Evolutionary conservation across 2,329 filamentous ascomycete genomes (phyloP).

Genomic region (Phialemonium atrogriseum): DNA sequence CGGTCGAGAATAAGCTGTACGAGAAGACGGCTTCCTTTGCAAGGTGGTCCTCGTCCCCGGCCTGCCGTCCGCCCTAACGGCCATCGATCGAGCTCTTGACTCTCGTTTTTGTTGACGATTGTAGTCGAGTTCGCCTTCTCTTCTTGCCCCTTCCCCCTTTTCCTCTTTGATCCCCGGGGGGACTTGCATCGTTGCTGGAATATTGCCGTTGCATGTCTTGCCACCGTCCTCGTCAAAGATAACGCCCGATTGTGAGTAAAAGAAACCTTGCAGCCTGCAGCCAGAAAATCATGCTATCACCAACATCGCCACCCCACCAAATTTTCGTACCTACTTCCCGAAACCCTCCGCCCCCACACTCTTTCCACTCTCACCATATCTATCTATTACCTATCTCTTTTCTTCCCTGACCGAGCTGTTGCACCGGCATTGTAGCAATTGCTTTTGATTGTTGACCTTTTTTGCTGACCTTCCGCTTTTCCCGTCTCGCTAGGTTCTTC

Average conservation of each 20-base stretch:
- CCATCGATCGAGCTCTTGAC: too few species aligned
- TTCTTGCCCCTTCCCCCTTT: too few species aligned
- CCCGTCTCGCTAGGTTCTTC: not conserved
- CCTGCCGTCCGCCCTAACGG: too few species aligned
- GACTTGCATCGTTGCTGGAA: conserved; percentile 30
- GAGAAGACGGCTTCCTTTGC: too few species aligned
- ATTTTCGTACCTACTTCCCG: not conserved
- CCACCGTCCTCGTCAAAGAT: conserved; percentile 5
- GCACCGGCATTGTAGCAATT: not conserved
- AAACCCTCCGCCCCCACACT: not conserved
- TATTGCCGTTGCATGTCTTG: conserved; percentile 27
- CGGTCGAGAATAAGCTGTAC: too few species aligned
- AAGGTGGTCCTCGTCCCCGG: too few species aligned
- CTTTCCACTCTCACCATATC: too few species aligned
- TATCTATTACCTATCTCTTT: too few species aligned
- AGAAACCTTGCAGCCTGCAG: not conserved
- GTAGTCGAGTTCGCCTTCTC: too few species aligned
- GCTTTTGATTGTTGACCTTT: not conserved
- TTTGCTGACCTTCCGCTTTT: not conserved
- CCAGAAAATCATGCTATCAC: not conserved
- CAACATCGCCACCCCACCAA: not conserved
- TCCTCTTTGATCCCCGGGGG: too few species aligned
- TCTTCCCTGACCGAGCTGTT: not conserved
- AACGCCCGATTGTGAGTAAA: not conserved
- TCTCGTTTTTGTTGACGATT: too few species aligned